Base-by-base conservation (phyloP, 139 green algal genomes). In the Coelastrella sp. region DNA sequence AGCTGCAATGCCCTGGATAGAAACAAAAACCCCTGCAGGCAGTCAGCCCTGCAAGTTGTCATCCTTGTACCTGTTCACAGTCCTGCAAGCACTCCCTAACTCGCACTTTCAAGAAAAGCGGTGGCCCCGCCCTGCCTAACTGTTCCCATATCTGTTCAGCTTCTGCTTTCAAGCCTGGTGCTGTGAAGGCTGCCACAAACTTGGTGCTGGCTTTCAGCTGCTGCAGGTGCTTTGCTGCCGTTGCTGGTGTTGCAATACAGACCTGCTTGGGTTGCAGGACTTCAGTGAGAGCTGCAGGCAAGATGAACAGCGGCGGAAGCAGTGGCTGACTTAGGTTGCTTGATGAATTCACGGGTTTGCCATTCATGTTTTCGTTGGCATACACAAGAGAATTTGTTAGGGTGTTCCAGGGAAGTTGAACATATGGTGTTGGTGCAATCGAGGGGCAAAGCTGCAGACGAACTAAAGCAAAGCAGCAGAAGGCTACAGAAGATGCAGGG, bases 71-170 rank as follows among this genome's bases (percentile, higher is more conserved):
- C 82, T 87, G 32, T n/a, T 87, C 23, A 4, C 16, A 47, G 7
- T 79, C 14, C 64, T 87, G 82, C 64, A 87, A 32, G 22, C 16
- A 58, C 19, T 56, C 59, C 8, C 82, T 54, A 0, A 7, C 7
- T 7, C 82, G 11, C 4, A 87, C 82, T 65, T 87, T 87, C 54
- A 87, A 32, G 65, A 87, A 87, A 23, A 87, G 64, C 4, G 82
- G 82, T 4, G 82, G 82, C 13, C 82, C 82, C 20, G 82, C 82
- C 16, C 82, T 14, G 8, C 82, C 82, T 17, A 87, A 71, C 65
- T 77, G 65, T 23, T 87, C 13, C 82, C 82, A 87, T 7, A 87
- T 68, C 65, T 79, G 10, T 5, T 87, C 65, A 58, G 59, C 82
- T 54, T 87, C 60, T 71, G 65, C 60, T 14, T 64, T 73, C 14